A percentile compares a stretch with the other conserved stretches of the same genome.
Conservation (phyloP, 768 basidiomycete species). For the Kwoniella sp. region DNA sequence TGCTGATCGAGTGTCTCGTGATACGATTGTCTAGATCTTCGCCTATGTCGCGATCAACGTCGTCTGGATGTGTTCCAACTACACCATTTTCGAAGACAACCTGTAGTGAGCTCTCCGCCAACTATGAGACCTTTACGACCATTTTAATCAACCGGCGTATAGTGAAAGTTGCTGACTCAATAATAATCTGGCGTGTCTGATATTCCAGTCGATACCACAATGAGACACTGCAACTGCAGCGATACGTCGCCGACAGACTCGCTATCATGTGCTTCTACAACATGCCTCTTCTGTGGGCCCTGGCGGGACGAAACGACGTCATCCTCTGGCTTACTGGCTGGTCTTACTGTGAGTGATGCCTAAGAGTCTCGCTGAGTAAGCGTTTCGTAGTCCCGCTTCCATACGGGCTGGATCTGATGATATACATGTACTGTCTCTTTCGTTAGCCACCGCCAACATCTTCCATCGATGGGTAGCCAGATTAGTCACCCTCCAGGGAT, state of each 20-base stretch:
- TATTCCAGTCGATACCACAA: neutral
- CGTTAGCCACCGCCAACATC: slow-evolving; percentile 31
- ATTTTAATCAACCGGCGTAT: too few relatives aligned
- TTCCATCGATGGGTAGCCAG: slow-evolving; percentile 37
- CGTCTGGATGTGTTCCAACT: slow-evolving; percentile 22
- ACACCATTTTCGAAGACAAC: slow-evolving; percentile 28
- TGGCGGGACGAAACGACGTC: slow-evolving; percentile 40
- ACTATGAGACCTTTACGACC: slow-evolving; percentile 3
- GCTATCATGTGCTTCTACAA: slow-evolving; percentile 42
- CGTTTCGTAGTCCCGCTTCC: neutral
- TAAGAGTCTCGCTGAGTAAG: neutral
- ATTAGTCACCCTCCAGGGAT: slow-evolving; percentile 26
- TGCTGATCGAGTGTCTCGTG: too few relatives aligned
- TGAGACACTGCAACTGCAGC: slow-evolving; percentile 1
- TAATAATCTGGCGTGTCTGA: neutral
- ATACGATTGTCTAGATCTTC: slow-evolving; percentile 26
- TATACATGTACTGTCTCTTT: too few relatives aligned
- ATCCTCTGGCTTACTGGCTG: slow-evolving; percentile 38
- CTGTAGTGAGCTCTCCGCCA: slow-evolving; percentile 19
- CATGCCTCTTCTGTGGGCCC: slow-evolving; percentile 36
- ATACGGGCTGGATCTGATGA: neutral
- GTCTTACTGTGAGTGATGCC: slow-evolving; percentile 27
- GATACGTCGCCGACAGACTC: slow-evolving; percentile 30
- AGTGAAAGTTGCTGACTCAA: neutral
- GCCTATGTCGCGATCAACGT: slow-evolving; percentile 30